These are phyloP conservation scores for Ceratocystis cacaofunesta DNA, from an alignment of 2,329 filamentous ascomycete genomes.

Conservation along the genomic window DNA sequence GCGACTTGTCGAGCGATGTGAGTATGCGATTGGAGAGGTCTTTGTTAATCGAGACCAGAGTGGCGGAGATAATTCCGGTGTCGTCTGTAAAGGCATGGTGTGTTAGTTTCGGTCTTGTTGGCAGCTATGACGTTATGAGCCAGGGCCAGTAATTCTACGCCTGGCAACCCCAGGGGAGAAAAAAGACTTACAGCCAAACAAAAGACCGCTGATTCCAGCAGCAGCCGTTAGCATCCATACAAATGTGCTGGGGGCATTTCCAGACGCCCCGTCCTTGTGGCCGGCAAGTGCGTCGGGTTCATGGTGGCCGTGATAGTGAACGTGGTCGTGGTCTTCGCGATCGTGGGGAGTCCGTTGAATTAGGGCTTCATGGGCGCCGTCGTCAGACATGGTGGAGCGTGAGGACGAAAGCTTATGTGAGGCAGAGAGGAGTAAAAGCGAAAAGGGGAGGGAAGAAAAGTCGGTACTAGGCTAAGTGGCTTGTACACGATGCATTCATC, in stretches of 20 bases:
- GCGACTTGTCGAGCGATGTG: conserved; percentile 50
- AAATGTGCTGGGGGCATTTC: conserved; percentile 28
- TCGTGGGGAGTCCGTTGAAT: not conserved
- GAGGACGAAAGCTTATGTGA: not conserved
- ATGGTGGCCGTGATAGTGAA: conserved; percentile 18
- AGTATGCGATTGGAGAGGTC: conserved; percentile 43
- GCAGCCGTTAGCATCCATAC: conserved; percentile 48
- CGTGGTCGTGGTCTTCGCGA: conserved; percentile 21
- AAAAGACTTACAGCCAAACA: conserved; percentile 47
- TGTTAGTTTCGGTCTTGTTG: not conserved
- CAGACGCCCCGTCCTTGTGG: conserved; percentile 22
- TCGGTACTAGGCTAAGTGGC: not conserved
- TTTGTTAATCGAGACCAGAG: conserved; percentile 46
- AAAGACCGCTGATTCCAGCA: conserved; percentile 50
- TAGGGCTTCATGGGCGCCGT: conserved; percentile 9
- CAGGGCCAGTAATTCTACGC: not conserved
- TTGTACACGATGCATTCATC: conserved; percentile 3
- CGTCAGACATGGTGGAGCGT: not conserved
- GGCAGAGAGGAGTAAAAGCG: not conserved
- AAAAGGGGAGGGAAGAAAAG: not conserved
- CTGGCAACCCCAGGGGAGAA: not conserved
- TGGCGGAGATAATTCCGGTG: conserved; percentile 54
- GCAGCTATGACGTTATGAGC: conserved; percentile 1
- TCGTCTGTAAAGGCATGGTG: conserved; percentile 33
- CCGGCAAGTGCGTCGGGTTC: conserved; percentile 18